Evolutionary conservation across 164 flowering plant genomes (phyloP).

Genomic region (Dillenia turbinata): DNA sequence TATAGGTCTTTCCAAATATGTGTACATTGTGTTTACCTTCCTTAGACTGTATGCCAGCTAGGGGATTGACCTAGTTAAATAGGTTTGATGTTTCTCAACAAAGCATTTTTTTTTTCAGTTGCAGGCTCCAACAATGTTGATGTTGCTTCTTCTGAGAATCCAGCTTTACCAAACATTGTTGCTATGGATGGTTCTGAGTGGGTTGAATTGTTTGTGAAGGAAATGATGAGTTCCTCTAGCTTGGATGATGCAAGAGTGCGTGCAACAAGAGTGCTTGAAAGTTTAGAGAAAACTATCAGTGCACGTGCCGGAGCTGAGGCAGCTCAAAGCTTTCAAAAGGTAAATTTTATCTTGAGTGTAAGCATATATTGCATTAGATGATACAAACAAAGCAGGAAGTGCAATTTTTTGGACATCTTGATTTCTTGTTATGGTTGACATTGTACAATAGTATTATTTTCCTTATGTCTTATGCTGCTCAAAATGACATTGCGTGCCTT

Average conservation of each 20-base stretch:
- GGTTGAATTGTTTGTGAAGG: constrained; percentile 84
- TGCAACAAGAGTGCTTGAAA: constrained; percentile 57
- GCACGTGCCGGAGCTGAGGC: constrained; percentile 46
- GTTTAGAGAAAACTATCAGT: constrained; percentile 60
- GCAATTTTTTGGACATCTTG: too few species aligned
- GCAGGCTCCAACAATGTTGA: constrained; percentile 16
- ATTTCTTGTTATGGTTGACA: too few species aligned
- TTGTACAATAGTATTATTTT: too few species aligned
- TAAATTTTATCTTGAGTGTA: neutral
- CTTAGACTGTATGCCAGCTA: neutral
- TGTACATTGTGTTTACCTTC: neutral
- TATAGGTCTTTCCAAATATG: neutral
- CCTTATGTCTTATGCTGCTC: too few species aligned
- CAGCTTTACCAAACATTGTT: constrained; percentile 18
- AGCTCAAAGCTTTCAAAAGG: constrained; percentile 46
- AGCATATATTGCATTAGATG: too few species aligned
- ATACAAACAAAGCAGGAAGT: too few species aligned
- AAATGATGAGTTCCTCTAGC: constrained; percentile 61
- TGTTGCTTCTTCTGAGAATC: constrained; percentile 20
- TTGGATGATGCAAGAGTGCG: constrained; percentile 78
- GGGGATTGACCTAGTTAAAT: neutral
- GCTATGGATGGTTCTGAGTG: constrained; percentile 71
- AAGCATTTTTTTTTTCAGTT: constrained; percentile 19
- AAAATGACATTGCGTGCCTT: too few species aligned
- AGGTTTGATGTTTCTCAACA: neutral